These are phyloP conservation scores for Bryoerythrophyllum caledonicum DNA, from an alignment of 225 moss, liverwort and hornwort species.

Conservation along the genomic window DNA sequence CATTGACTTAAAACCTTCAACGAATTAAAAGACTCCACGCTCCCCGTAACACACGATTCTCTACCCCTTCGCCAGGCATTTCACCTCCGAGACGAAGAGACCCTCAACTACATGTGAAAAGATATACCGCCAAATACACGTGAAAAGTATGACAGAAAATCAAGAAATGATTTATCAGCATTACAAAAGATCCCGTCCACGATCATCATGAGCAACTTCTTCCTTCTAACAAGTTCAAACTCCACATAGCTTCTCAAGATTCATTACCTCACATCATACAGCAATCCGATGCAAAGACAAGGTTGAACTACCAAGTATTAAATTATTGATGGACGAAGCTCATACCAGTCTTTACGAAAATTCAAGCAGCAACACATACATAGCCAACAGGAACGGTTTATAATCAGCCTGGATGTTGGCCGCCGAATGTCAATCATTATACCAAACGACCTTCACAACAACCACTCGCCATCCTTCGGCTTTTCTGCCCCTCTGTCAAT, in stretches of 20 bases:
- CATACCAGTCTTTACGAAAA: background rate
- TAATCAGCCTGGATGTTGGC: background rate
- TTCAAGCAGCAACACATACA: background rate
- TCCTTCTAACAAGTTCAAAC: background rate
- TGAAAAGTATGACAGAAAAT: background rate
- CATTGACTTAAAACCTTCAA: background rate
- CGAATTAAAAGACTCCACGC: conserved; percentile 7
- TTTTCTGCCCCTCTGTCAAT: background rate
- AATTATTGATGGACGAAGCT: background rate
- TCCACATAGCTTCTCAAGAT: background rate
- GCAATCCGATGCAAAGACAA: rapidly evolving
- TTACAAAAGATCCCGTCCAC: background rate
- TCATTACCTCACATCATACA: background rate
- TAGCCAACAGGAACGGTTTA: background rate
- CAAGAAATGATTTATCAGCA: background rate
- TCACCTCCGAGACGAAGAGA: background rate
- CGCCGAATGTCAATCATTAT: background rate
- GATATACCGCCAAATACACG: too few species aligned
- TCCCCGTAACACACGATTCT: background rate
- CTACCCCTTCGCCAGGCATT: conserved; percentile 3
- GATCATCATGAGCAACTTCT: background rate
- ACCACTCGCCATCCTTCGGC: background rate
- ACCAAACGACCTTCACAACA: background rate
- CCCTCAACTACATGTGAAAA: background rate
- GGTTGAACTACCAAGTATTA: background rate